Conservation (phyloP, 2,329 filamentous ascomycete genomes). For the Calonectria crousiana region DNA sequence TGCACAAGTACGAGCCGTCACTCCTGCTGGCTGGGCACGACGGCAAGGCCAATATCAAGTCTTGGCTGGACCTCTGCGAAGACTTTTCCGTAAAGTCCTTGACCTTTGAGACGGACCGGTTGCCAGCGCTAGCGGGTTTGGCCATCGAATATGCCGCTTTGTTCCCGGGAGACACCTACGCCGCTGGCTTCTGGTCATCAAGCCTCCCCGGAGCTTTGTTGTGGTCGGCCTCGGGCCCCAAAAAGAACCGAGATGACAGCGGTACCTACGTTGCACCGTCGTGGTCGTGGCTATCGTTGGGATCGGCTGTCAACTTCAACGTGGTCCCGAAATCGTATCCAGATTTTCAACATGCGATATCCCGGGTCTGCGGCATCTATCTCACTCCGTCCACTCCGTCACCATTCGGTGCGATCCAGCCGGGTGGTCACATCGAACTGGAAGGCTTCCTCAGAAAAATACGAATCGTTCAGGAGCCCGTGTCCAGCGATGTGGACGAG, state of each 20-base stretch:
- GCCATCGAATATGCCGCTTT: background rate
- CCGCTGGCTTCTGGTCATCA: background rate
- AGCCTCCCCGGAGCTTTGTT: background rate
- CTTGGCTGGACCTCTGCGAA: background rate
- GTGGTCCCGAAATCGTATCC: background rate
- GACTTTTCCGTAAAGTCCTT: background rate
- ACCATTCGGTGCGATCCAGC: background rate
- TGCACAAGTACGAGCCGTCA: background rate
- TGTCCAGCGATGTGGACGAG: background rate
- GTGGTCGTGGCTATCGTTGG: constrained; percentile 1
- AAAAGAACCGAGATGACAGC: background rate
- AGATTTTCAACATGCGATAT: background rate
- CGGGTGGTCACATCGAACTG: background rate
- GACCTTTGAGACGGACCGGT: background rate
- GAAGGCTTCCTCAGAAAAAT: background rate
- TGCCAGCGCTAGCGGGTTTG: background rate
- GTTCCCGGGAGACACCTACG: background rate
- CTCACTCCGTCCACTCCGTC: background rate
- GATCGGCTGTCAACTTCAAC: background rate
- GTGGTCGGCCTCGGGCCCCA: background rate
- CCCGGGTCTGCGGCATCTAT: background rate
- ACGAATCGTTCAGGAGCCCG: background rate
- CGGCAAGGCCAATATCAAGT: background rate
- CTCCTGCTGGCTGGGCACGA: background rate
- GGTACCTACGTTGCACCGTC: background rate